Evolutionary conservation across 106 monocot species (phyloP).

Genomic region (Dendrobium catenatum): DNA sequence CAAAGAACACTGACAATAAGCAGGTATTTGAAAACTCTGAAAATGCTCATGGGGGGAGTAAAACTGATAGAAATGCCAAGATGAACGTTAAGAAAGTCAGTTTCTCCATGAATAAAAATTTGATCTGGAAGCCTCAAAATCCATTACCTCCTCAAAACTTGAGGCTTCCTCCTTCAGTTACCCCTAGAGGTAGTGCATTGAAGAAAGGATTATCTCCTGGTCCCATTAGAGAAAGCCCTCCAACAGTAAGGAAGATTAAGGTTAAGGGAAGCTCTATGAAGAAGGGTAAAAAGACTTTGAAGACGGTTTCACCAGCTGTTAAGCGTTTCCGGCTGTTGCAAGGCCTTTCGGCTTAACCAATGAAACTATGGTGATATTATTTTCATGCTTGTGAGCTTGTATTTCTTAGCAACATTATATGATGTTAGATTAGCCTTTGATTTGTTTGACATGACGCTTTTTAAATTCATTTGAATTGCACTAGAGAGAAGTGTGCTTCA

Average conservation of each 20-base stretch:
- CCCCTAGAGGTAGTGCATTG: conserved; percentile 90
- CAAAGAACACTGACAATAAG: conserved; percentile 23
- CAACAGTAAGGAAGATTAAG: conserved; percentile 40
- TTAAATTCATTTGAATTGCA: conserved; percentile 10
- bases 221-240: conserved; percentile 56
- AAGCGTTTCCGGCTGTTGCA: conserved; percentile 63
- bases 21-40: not conserved
- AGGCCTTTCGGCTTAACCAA: conserved; percentile 36
- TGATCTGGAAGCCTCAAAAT: conserved; percentile 87
- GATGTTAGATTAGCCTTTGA: not conserved
- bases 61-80: conserved; percentile 40
- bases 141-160: conserved; percentile 87
- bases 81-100: conserved; percentile 75
- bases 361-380: conserved; percentile 7
- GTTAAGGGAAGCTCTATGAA: conserved; percentile 49
- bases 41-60: conserved; percentile 10
- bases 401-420: not conserved
- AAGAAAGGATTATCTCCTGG: conserved; percentile 89
- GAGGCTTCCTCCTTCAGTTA: conserved; percentile 81
- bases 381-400: not conserved
- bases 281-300: conserved; percentile 42
- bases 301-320: conserved; percentile 38
- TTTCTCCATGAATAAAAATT: conserved; percentile 87
- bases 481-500: not conserved
- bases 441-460: conserved; percentile 7